These are phyloP conservation scores for Dactylonectria estremocensis DNA, from an alignment of 2,329 filamentous ascomycete species.

Conservation along the genomic window DNA sequence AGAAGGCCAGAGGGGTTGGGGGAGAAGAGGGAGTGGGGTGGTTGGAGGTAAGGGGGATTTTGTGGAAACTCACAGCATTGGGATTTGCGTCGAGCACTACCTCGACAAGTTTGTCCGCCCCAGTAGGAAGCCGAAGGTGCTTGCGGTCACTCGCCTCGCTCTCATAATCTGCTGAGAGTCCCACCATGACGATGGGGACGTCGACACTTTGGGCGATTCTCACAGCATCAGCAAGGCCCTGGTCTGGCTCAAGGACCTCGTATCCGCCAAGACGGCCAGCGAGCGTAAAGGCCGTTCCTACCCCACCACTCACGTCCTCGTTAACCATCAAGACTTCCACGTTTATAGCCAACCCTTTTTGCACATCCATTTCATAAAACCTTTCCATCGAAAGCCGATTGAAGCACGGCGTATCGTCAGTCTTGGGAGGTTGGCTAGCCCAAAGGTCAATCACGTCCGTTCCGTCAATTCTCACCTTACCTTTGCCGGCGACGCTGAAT, in stretches of 20 bases:
- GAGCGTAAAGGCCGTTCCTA: slow-evolving; percentile 40
- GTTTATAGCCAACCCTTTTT: slow-evolving; percentile 21
- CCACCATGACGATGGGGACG: slow-evolving; percentile 68
- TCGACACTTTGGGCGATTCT: slow-evolving; percentile 58
- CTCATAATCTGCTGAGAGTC: slow-evolving; percentile 65
- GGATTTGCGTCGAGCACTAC: slow-evolving; percentile 26
- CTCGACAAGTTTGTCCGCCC: slow-evolving; percentile 21
- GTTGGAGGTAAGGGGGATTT: too few species aligned
- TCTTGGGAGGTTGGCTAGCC: slow-evolving; percentile 52
- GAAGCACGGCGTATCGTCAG: slow-evolving; percentile 53
- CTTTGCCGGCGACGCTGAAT: slow-evolving; percentile 54
- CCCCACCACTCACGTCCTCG: slow-evolving; percentile 39
- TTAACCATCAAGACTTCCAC: slow-evolving; percentile 42
- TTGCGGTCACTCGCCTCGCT: slow-evolving; percentile 64
- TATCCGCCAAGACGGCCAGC: slow-evolving; percentile 40
- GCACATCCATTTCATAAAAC: slow-evolving; percentile 30
- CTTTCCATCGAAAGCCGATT: slow-evolving; percentile 40
- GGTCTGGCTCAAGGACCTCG: slow-evolving; percentile 42
- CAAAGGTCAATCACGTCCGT: slow-evolving; percentile 51
- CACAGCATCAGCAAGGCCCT: slow-evolving; percentile 53
- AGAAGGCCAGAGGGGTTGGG: too few species aligned
- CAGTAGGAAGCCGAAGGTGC: slow-evolving; percentile 20
- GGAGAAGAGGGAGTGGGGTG: too few species aligned
- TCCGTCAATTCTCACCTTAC: slow-evolving; percentile 52
- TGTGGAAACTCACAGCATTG: slow-evolving; percentile 23